phyloP scores from a whole-genome alignment of 164 flowering plant species.

The Protea cynaroides region DNA sequence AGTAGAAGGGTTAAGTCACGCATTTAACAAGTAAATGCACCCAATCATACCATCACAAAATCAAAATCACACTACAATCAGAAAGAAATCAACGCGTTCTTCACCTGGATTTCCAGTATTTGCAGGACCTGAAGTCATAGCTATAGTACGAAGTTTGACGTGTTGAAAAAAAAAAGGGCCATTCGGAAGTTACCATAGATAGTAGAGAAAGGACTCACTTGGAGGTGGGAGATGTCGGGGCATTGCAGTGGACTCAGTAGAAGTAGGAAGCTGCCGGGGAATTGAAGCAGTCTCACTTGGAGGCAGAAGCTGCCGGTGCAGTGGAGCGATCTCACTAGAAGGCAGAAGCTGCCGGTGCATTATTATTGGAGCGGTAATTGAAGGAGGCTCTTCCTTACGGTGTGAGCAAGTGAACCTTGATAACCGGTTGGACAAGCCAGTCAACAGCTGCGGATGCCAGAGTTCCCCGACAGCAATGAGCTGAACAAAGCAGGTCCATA shows the following conservation, averaged over 20 bases:
- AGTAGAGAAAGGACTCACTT: conserved; percentile 37
- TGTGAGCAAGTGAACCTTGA: conserved; percentile 21
- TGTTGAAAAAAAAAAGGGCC: background rate
- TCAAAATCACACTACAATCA: no score
- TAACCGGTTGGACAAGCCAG: conserved; percentile 28
- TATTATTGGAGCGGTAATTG: no score
- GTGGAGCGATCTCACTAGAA: conserved; percentile 37
- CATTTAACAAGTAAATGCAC: no score
- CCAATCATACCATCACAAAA: no score
- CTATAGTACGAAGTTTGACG: background rate
- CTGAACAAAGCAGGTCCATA: conserved; percentile 94
- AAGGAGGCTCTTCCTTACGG: conserved; percentile 17
- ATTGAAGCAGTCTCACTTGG: conserved; percentile 5
- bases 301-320: conserved; percentile 37
- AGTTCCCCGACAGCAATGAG: conserved; percentile 74
- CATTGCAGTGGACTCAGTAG: no score
- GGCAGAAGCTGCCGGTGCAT: conserved; percentile 36
- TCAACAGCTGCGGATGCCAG: conserved; percentile 54
- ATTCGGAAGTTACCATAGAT: background rate
- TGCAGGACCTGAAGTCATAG: background rate
- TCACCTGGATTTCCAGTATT: background rate
- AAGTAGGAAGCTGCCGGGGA: conserved; percentile 3
- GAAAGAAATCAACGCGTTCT: background rate
- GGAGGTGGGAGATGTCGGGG: conserved; percentile 41
- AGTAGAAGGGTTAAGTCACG: background rate